Base-by-base conservation (phyloP, 345 rosid genomes). In the Eutrema heterophyllum region DNA sequence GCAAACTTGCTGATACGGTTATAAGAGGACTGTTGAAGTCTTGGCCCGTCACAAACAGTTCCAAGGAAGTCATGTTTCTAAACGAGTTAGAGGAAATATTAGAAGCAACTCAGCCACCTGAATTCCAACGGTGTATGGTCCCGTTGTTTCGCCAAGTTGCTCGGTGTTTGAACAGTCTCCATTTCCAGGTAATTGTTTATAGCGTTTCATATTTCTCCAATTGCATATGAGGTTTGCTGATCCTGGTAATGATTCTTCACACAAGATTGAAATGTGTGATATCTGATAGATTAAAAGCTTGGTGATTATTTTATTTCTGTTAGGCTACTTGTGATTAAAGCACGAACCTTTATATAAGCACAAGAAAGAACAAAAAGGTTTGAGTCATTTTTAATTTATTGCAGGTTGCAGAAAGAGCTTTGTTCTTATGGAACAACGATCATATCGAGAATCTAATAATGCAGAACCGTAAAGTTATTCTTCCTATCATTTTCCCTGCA, bases 1-100 rank as follows among this genome's bases (percentile, higher is more conserved):
- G 85, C 85, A 90, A 87, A 86, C 97, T 93, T 36, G 92, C 92
- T 12, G 96, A 90, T 73, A 82, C 88, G 13, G 87, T 90, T 50
- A 84, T 90, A 59, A 81, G 88, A 55, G 93, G 93, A 36, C 76
- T 93, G 41, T 79, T 93, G 36, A 93, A 90, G 78, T 93, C 87
- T 71, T 93, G 97, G 98, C 98, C 98, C 3, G 63, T 90, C 67
- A 87, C 95, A 41, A 93, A 89, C 75, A 90, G 97, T 75, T 86
- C 97, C n/a, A 93, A 93, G 87, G 98, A 90, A 81, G 93, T 90
- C 71, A 85, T 93, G 93, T 93, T 90, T 78, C 79, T 93, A 5
- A 86, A 85, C 58, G 98, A 90, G 80, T 74, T 93, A 79, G 98
- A 93, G 82, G 98, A 93, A 74, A 83, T 90, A 58, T 71, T 93